Conservation (phyloP, 2,329 filamentous ascomycete species). For the Paraphoma chrysanthemicola region DNA sequence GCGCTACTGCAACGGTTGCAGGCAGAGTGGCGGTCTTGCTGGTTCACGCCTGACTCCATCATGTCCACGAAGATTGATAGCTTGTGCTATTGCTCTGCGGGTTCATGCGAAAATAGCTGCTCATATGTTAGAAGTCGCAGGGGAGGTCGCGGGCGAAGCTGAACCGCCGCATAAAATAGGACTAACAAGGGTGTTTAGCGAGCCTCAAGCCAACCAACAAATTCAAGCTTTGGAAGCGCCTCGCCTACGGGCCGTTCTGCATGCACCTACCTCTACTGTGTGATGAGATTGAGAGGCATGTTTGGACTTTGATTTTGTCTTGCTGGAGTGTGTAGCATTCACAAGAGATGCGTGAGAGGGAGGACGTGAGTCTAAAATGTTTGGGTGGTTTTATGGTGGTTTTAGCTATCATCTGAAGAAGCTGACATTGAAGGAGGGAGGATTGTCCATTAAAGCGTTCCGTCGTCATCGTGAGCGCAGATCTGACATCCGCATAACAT, state of each 20-base stretch:
- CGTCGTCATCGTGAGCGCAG: conserved; percentile 18
- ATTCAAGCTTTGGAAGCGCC: not conserved
- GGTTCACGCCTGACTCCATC: too few species aligned
- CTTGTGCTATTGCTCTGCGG: too few species aligned
- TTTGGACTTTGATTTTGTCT: not conserved
- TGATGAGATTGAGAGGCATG: not conserved
- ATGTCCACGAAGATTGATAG: too few species aligned
- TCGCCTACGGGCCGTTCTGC: not conserved
- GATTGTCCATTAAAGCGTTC: conserved; percentile 21
- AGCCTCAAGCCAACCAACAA: conserved; percentile 1
- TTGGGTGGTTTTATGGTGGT: conserved; percentile 15
- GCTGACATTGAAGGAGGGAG: conserved; percentile 12
- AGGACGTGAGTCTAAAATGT: conserved; percentile 1
- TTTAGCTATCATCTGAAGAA: conserved; percentile 12
- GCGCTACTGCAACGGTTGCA: not conserved
- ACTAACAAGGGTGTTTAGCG: conserved; percentile 9
- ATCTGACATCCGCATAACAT: conserved; percentile 20
- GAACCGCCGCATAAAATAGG: conserved; percentile 7
- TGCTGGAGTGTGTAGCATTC: not conserved
- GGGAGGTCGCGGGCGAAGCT: not conserved
- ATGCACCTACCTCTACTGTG: not conserved
- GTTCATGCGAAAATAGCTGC: too few species aligned
- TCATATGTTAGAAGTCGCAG: not conserved
- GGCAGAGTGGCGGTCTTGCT: not conserved
- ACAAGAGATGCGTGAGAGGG: too few species aligned